Base-by-base conservation (phyloP, 768 basidiomycete genomes). In the Nevesoporus exiguus region DNA sequence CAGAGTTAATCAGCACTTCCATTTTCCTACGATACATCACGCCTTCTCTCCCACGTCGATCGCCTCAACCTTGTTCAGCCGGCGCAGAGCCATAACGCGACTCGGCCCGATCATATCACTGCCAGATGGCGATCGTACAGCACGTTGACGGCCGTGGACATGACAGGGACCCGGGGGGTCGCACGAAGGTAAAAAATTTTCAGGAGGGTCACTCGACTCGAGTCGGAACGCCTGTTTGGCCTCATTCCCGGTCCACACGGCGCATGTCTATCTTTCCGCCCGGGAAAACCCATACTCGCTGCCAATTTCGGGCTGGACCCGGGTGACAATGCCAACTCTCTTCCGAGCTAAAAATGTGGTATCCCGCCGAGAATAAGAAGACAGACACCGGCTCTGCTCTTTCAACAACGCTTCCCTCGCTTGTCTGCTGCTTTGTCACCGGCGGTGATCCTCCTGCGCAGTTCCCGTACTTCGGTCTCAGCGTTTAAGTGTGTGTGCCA, bases 281-380 rank as follows among this genome's bases (percentile, higher is more conserved):
- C 45, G 46, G 46, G 42, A 56, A 22, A n/a, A 19, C 43, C 43
- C 42, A 40, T 30, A 14, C 0, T n/a, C 19, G 17, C 25, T 25
- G 25, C 30, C 14, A 46, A 40, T 45, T 40, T 43, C 47, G 51
- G 62, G 54, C 48, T 45, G 37, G 29, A 52, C 45, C 48, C 62
- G 62, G 62, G 48, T 54, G 19, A 0, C 51, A 49, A 51, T 52
- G 47, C 51, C 55, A 51, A 48, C 45, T 49, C 19, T 17, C 11
- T 53, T 54, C 61, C 61, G 52, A 49, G 24, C 34, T 25, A 24
- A 55, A 36, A 44, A 56, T 62, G 37, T 15, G 45, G 51, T 53
- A 15, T 11, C 40, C 57, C 52, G 58, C 44, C 41, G 22, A 41
- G 47, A 52, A 63, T 58, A 64, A 64, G 46, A 57, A 33, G 29